Evolutionary conservation across 1,284 basidiomycete genomes (phyloP), one percentile per base, ranked within the genome.

Genomic region (Puccinia triticina): DNA sequence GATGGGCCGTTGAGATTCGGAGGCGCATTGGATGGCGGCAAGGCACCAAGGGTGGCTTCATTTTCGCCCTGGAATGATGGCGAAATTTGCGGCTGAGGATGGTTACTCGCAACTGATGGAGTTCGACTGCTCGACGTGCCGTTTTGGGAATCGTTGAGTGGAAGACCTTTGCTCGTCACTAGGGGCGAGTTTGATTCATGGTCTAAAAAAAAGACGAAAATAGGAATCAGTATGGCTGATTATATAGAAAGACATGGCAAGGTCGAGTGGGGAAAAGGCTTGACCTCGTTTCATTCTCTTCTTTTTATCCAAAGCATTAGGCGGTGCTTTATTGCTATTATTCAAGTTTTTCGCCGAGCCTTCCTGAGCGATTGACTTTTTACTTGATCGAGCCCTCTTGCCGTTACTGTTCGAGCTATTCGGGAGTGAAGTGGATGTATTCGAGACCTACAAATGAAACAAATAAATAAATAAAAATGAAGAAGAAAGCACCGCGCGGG

Each of bases 281-380:
- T 72, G 26, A 72, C 77, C 77, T 59, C 53, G 67, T 72, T 80
- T 80, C 46, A 72, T 53, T 61, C 77, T 50, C 43, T 80, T 80
- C 67, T 80, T 80, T 32, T 80, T 80, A 37, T 80, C 67, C 11
- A 66, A 61, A 61, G 59, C 16, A 29, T 40, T 34, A 40, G 61
- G 16, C 1, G 50, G 14, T 40, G 53, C 53, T n/a, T 73, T 53
- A 40, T 29, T 69, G 40, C 46, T 71, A 53, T 71, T 71, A n/a
- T 71, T 71, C 3, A 18, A 16, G 50, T 53, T 71, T 71, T 71
- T 71, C 26, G 29, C 14, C 43, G 69, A 50, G 43, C 69, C 21
- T 26, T 71, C 69, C 43, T 71, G 69, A 50, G 69, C 34, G 29
- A 32, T 48, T 4, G 69, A 50, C 69, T 71, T 71, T 71, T 71